These are phyloP conservation scores for Candida freyschussii DNA, from an alignment of 1,139 yeast genomes.

Conservation along the genomic window DNA sequence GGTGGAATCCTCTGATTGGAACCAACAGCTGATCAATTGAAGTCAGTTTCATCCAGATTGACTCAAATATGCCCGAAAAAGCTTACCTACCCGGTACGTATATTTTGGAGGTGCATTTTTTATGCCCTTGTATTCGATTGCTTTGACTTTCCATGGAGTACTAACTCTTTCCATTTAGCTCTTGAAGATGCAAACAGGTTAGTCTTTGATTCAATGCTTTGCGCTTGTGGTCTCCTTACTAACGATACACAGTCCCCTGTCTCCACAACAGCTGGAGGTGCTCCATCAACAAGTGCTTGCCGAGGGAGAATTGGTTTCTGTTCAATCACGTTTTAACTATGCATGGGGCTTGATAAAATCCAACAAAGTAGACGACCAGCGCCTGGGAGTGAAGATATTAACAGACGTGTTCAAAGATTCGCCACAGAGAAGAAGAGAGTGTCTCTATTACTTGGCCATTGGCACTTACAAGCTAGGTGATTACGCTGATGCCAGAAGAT, in stretches of 20 bases:
- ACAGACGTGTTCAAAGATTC: conserved; percentile 72
- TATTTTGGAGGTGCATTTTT: no score
- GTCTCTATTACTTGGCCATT: conserved; percentile 79
- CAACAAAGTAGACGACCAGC: conserved; percentile 52
- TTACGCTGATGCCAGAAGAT: conserved; percentile 78
- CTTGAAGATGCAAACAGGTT: conserved; percentile 31
- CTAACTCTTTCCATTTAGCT: conserved; percentile 18
- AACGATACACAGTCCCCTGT: conserved; percentile 60
- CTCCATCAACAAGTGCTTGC: conserved; percentile 72
- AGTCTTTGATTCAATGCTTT: conserved; percentile 20
- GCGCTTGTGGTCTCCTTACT: no score
- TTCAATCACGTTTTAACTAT: conserved; percentile 85
- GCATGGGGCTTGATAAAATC: conserved; percentile 96
- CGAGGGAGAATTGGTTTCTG: conserved; percentile 75
- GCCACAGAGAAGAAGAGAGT: conserved; percentile 82
- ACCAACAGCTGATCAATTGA: no score
- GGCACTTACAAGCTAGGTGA: conserved; percentile 90
- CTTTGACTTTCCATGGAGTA: background rate
- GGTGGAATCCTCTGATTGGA: no score
- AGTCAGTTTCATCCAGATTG: no score
- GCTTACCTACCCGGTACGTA: conserved; percentile 25
- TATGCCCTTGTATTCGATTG: no score
- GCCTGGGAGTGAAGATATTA: conserved; percentile 72
- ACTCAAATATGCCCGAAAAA: conserved; percentile 15
- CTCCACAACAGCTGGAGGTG: conserved; percentile 69